A percentile compares a stretch with the other conserved stretches of the same genome.
Conservation (phyloP, 2,329 filamentous ascomycete species). For the Trichoderma sp. region DNA sequence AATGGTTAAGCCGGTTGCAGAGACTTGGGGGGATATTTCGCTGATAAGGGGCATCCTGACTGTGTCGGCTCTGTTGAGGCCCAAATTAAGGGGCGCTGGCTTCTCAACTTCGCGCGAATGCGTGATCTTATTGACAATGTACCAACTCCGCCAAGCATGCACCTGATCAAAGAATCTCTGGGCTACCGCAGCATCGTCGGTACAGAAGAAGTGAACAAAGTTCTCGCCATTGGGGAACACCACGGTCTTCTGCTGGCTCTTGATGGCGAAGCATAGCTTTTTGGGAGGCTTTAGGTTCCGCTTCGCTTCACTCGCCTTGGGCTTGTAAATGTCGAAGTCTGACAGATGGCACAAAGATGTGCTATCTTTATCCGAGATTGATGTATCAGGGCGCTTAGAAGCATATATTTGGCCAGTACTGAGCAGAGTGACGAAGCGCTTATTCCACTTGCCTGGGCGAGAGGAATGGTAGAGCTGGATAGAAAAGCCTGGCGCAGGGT, state of each 20-base stretch:
- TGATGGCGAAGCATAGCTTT: slow-evolving; percentile 81
- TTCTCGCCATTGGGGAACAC: slow-evolving; percentile 82
- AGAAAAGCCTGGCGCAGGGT: slow-evolving; percentile 65
- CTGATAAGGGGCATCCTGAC: not conserved
- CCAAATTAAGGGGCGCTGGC: slow-evolving; percentile 26
- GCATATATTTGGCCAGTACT: slow-evolving; percentile 70
- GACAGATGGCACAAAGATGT: slow-evolving; percentile 78
- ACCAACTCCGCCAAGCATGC: slow-evolving; percentile 89
- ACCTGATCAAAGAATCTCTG: slow-evolving; percentile 70
- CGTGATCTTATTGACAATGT: slow-evolving; percentile 72
- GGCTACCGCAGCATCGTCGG: slow-evolving; percentile 68
- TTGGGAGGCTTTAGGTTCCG: slow-evolving; percentile 81
- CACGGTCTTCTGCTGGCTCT: slow-evolving; percentile 85
- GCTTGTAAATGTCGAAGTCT: slow-evolving; percentile 89
- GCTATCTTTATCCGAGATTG: slow-evolving; percentile 64
- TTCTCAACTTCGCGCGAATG: slow-evolving; percentile 46
- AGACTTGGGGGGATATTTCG: slow-evolving; percentile 13
- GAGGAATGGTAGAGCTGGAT: slow-evolving; percentile 80
- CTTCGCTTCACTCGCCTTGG: slow-evolving; percentile 66
- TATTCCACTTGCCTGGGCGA: slow-evolving; percentile 83
- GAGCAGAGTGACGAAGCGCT: slow-evolving; percentile 75
- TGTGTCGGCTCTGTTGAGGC: not conserved
- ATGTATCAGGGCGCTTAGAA: slow-evolving; percentile 69
- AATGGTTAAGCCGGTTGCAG: not conserved
- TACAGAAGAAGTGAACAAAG: slow-evolving; percentile 90